A percentile compares a stretch with the other conserved stretches of the same genome.
Evolutionary conservation across 1,139 yeast species (phyloP).

Genomic region (Pneumocystis wakefieldiae): DNA sequence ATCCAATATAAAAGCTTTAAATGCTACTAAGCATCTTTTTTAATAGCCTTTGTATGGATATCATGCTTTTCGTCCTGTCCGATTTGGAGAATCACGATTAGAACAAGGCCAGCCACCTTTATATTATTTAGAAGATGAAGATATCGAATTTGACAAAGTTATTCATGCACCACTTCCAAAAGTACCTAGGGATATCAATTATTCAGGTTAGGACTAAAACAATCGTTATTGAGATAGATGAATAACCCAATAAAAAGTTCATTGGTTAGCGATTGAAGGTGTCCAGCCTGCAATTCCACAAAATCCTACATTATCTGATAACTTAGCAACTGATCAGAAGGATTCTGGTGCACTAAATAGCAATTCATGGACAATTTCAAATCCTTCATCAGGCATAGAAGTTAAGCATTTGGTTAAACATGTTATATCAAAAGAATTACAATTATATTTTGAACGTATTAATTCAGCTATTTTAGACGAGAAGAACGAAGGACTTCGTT

Average conservation of each 20-base stretch:
- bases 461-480: constrained; percentile 60
- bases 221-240: not conserved
- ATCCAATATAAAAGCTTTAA: not conserved
- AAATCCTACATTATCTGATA: constrained; percentile 67
- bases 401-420: constrained; percentile 93
- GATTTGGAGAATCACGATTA: constrained; percentile 66
- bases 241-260: constrained; percentile 35
- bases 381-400: constrained; percentile 44
- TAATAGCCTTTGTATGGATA: constrained; percentile 31
- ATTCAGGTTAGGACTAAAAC: not conserved
- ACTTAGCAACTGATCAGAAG: constrained; percentile 29
- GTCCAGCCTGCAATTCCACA: constrained; percentile 97
- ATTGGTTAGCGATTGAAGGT: constrained; percentile 97
- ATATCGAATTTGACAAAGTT: constrained; percentile 83
- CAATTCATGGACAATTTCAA: constrained; percentile 12
- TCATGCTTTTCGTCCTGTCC: constrained; percentile 37
- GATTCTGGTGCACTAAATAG: constrained; percentile 22
- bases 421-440: constrained; percentile 84
- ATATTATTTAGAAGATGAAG: constrained; percentile 85
- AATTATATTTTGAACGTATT: constrained; percentile 81
- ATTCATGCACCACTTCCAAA: constrained; percentile 90
- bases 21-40: not conserved
- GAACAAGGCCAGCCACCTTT: constrained; percentile 82
- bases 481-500: constrained; percentile 33
- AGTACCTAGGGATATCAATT: constrained; percentile 82